These are phyloP conservation scores for Dentipellis sp. DNA, from an alignment of 768 basidiomycete species.

Conservation along the genomic window DNA sequence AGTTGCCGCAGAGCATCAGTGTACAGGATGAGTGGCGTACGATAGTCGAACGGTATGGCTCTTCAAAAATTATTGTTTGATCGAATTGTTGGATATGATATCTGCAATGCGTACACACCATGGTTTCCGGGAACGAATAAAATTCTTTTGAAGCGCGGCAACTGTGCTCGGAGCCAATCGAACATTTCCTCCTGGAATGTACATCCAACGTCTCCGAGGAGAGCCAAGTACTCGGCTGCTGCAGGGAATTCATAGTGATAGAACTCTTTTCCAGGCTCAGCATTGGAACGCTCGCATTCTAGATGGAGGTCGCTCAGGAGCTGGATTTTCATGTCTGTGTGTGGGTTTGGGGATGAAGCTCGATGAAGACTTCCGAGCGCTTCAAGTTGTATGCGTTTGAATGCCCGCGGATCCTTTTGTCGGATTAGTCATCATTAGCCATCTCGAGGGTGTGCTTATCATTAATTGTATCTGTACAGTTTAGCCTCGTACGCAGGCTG, in stretches of 20 bases:
- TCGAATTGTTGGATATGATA: no score
- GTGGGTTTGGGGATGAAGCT: neutral
- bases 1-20: neutral
- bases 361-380: neutral
- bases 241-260: constrained; percentile 21
- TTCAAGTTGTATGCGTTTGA: no score
- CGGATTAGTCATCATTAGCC: no score
- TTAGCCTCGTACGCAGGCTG: no score
- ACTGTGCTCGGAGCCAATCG: constrained; percentile 23
- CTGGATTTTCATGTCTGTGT: constrained; percentile 10
- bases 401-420: no score
- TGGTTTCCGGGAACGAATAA: constrained; percentile 30
- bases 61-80: no score
- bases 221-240: constrained; percentile 20
- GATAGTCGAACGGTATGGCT: constrained; percentile 11
- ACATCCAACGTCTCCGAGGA: constrained; percentile 30
- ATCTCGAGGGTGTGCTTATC: no score
- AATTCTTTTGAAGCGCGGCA: constrained; percentile 22
- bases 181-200: constrained; percentile 24
- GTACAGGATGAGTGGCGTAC: neutral
- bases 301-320: constrained; percentile 25
- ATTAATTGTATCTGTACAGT: no score
- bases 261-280: constrained; percentile 1
- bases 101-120: no score
- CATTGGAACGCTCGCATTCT: constrained; percentile 15